These are phyloP conservation scores for Blepharisma japonicum DNA, from an alignment of 73 alveolate genomes.

Conservation along the genomic window DNA sequence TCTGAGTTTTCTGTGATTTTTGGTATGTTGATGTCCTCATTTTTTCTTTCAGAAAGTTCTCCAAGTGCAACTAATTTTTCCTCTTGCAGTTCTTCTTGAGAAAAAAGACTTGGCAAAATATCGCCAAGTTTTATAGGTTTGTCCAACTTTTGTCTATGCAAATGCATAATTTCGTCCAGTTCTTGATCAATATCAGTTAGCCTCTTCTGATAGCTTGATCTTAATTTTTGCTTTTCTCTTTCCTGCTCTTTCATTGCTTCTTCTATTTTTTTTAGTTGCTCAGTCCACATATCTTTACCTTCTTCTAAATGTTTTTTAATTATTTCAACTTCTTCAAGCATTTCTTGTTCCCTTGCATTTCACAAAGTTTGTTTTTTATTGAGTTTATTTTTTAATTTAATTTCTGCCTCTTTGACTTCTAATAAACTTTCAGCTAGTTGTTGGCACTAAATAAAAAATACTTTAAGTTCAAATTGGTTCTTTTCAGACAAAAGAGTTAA, in stretches of 20 bases:
- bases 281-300: conserved; percentile 26
- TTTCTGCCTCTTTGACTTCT: too few relatives aligned
- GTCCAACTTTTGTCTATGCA: neutral
- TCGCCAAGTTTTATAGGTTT: neutral
- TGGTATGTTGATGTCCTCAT: neutral
- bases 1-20: neutral
- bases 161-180: conserved; percentile 11
- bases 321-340: too few relatives aligned
- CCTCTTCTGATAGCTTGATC: conserved; percentile 6
- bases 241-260: conserved; percentile 29
- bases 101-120: conserved; percentile 10
- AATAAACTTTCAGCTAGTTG: too few relatives aligned
- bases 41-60: conserved; percentile 1
- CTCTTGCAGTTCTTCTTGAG: conserved; percentile 23
- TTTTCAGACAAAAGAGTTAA: too few relatives aligned
- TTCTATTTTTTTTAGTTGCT: conserved; percentile 17
- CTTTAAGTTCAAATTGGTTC: too few relatives aligned
- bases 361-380: too few relatives aligned
- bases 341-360: too few relatives aligned
- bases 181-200: conserved; percentile 15
- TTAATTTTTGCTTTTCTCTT: conserved; percentile 9
- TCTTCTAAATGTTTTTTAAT: conserved; percentile 25
- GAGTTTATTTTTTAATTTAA: too few relatives aligned
- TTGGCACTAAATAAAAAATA: too few relatives aligned
- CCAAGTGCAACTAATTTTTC: conserved; percentile 12